Evolutionary conservation across 2,329 filamentous ascomycete genomes (phyloP).

Genomic region (Fusarium sp.): DNA sequence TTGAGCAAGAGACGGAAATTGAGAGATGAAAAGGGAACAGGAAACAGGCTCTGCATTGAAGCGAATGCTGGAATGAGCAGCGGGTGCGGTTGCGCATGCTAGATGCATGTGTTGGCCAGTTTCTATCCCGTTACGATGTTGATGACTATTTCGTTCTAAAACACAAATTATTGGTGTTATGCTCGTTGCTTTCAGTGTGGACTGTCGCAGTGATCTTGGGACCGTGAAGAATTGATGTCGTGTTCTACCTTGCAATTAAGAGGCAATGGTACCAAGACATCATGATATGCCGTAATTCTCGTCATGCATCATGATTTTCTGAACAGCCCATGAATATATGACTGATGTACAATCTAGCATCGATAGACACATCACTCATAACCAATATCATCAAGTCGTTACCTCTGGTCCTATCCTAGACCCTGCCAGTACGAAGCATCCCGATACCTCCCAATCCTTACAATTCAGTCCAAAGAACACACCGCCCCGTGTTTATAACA

Average conservation of each 20-base stretch:
- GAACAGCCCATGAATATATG: no score
- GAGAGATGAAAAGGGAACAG: neutral
- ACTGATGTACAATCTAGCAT: no score
- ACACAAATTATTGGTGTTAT: neutral
- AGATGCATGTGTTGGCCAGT: slow-evolving; percentile 1
- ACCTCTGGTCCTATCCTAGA: neutral
- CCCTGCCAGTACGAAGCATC: neutral
- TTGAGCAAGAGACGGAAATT: neutral
- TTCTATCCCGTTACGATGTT: slow-evolving; percentile 1
- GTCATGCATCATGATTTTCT: no score
- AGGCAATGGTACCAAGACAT: no score
- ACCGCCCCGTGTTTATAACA: no score
- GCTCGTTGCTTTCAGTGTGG: neutral
- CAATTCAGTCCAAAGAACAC: neutral
- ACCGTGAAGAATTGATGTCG: no score
- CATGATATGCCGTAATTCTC: no score
- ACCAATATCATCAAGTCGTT: neutral
- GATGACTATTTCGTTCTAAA: neutral
- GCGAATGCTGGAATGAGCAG: slow-evolving; percentile 1
- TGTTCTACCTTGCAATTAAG: no score
- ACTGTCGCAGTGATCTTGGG: neutral
- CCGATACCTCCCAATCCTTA: neutral
- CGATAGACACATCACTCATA: no score
- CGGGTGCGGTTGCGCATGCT: slow-evolving; percentile 9
- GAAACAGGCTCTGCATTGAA: slow-evolving; percentile 14